Base-by-base conservation (phyloP, 352 stramenopile species). In the Pythium guiyangense region DNA sequence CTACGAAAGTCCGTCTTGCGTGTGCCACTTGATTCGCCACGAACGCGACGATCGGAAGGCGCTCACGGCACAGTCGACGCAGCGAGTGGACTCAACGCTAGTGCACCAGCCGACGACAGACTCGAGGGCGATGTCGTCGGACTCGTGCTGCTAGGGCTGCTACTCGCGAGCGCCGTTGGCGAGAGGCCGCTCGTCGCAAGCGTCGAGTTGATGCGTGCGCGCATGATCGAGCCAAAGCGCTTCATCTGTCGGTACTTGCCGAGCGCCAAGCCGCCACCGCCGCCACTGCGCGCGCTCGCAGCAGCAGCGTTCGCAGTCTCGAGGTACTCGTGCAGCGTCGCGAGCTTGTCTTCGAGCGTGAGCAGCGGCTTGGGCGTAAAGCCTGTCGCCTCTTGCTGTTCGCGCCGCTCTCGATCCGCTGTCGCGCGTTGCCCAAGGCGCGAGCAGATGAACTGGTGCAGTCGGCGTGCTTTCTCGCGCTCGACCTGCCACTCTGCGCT, bases 241-340 rank as follows among this genome's bases (percentile, higher is more conserved):
- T 87, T 86, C 52, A 87, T 71, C 53, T 90, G 77, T 2, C 76
- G 74, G 57, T 77, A 77, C 40, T 88, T 90, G 27, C 71, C 57
- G n/a, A 90, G 62, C 6, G 69, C 65, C 17, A 63, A 60, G 3
- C 61, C 63, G 46, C 69, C 55, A 4, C 25, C 25, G 42, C n/a
- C n/a, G n/a, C 52, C 47, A 9, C 22, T 48, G 45, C 37, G 56
- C 63, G 60, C 57, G 52, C 17, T 27, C 53, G 27, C 62, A 53
- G 31, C 65, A 64, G 45, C 59, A 0, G 53, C 47, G 0, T 69
- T 62, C 0, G 68, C 57, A n/a, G 42, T 65, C 43, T 77, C 53
- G 9, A 91, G 62, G 61, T 88, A 88, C 17, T 86, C 77, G 34
- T 87, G 73, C 17, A 92, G 73, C 9, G 79, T 74, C 27, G 70